A percentile compares a stretch with the other conserved stretches of the same genome.
These are phyloP conservation scores for Monilinia fructicola DNA, from an alignment of 2,329 filamentous ascomycete genomes.

Conservation along the genomic window DNA sequence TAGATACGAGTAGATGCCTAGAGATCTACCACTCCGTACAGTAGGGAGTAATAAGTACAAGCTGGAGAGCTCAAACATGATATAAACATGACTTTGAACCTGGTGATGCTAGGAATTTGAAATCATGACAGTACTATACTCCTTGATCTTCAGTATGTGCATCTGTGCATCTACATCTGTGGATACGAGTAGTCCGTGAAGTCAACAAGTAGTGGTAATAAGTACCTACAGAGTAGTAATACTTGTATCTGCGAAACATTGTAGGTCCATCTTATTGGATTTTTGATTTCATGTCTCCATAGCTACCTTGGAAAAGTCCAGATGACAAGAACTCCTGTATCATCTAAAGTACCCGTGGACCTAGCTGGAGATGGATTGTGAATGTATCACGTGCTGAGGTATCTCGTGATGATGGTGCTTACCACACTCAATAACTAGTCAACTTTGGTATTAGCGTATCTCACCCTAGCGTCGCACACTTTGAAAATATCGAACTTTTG, in stretches of 20 bases:
- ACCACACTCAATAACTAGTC: not conserved
- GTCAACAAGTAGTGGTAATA: no score
- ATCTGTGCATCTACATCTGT: not conserved
- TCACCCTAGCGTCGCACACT: constrained; percentile 4
- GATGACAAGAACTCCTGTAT: not conserved
- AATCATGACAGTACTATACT: not conserved
- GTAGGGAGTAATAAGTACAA: no score
- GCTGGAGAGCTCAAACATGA: not conserved
- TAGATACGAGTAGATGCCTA: no score
- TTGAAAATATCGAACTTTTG: constrained; percentile 14
- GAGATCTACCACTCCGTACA: no score
- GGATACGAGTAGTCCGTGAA: no score
- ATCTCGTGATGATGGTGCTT: accelerated
- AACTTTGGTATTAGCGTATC: not conserved
- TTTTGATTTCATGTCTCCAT: not conserved
- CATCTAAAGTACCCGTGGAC: not conserved
- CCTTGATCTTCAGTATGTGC: not conserved
- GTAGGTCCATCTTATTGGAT: not conserved
- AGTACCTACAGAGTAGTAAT: no score
- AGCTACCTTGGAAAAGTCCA: not conserved
- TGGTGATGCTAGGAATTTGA: not conserved
- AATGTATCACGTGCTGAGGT: not conserved
- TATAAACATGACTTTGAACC: not conserved
- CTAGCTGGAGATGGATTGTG: no score
- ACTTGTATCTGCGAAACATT: not conserved